These are phyloP conservation scores for Arthrinium phaeospermum DNA, from an alignment of 2,329 filamentous ascomycete species.

Conservation along the genomic window DNA sequence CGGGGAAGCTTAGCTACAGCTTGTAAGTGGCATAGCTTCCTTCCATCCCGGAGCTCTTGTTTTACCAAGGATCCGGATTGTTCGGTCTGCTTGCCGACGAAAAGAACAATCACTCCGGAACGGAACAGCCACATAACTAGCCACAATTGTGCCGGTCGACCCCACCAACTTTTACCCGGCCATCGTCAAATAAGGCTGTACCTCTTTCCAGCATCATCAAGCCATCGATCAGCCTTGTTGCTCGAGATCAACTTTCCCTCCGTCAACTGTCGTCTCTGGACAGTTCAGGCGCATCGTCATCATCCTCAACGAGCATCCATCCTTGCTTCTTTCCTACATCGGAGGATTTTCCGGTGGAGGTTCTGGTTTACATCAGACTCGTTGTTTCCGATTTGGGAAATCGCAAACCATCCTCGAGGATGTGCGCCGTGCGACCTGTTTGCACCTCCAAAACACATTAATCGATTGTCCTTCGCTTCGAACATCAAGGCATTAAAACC, in stretches of 20 bases:
- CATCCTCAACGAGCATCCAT: neutral
- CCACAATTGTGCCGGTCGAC: neutral
- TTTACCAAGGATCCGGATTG: neutral
- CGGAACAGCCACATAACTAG: neutral
- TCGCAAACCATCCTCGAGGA: constrained; percentile 12
- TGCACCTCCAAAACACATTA: neutral
- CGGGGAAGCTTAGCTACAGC: neutral
- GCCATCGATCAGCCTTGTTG: constrained; percentile 17
- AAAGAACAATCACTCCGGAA: neutral
- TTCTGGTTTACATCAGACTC: neutral
- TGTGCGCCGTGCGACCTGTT: neutral
- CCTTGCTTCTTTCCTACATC: neutral
- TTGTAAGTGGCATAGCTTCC: neutral
- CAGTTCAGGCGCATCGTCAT: neutral
- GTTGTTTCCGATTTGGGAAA: neutral
- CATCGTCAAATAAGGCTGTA: constrained; percentile 3
- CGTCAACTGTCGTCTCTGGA: neutral
- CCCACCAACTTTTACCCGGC: neutral
- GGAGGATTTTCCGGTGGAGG: neutral
- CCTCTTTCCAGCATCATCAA: neutral
- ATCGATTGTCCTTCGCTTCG: neutral
- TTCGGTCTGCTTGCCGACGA: neutral
- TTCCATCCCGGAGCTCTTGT: neutral
- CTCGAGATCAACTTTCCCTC: constrained; percentile 2
- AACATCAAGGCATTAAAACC: neutral